Conservation (phyloP, 371 early-diverging fungal species). For the Mortierella sp. region DNA sequence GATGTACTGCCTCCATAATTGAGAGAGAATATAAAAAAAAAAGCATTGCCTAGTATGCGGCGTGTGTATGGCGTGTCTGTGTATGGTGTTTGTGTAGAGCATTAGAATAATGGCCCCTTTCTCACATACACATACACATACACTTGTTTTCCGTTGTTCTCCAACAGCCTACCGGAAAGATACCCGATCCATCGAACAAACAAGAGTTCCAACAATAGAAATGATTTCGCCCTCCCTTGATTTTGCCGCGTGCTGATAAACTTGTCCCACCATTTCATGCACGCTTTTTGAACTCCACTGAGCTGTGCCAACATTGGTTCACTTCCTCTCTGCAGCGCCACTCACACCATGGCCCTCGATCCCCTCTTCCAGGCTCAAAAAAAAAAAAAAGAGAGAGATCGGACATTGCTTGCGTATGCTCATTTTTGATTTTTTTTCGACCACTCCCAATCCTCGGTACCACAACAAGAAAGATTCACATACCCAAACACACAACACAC, state of each 20-base stretch:
- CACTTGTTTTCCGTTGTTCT: background rate
- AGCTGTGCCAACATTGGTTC: background rate
- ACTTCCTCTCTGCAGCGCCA: too few relatives aligned
- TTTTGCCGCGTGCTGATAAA: background rate
- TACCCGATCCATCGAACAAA: background rate
- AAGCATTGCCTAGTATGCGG: background rate
- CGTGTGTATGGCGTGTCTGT: background rate
- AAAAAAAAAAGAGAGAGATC: too few relatives aligned
- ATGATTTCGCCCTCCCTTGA: background rate
- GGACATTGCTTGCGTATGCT: background rate
- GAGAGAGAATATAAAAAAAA: background rate
- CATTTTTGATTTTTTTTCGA: background rate
- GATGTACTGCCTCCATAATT: background rate
- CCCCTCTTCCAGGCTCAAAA: too few relatives aligned
- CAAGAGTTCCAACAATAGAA: constrained; percentile 5
- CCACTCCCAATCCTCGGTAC: background rate
- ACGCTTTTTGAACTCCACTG: background rate
- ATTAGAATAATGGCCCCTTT: background rate
- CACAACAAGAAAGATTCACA: too few relatives aligned
- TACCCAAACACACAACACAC: background rate
- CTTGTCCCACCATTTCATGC: background rate
- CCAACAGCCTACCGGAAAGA: background rate
- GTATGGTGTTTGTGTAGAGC: background rate
- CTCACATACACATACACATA: background rate
- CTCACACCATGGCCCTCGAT: background rate